A percentile compares a stretch with the other conserved stretches of the same genome.
Conservation (phyloP, 768 basidiomycete species). For the Lepiota brunneoincarnata region DNA sequence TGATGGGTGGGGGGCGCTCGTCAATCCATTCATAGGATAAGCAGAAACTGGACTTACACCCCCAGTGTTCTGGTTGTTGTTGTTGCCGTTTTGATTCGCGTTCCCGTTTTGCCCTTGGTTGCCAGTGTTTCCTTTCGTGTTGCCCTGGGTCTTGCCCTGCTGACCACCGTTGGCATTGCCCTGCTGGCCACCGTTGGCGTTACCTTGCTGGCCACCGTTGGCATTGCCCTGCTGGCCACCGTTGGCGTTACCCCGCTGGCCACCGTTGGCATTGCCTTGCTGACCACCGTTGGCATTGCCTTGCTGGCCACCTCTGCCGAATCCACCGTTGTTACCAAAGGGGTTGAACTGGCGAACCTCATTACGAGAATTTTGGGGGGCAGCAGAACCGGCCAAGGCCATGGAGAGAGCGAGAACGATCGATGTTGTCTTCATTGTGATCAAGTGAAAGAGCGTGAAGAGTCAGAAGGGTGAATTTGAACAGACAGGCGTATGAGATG, state of each 20-base stretch:
- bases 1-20: background rate
- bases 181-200: background rate
- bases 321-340: constrained; percentile 2
- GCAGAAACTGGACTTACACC: constrained; percentile 4
- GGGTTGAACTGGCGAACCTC: constrained; percentile 1
- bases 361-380: constrained; percentile 13
- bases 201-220: constrained; percentile 9
- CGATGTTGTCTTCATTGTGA: constrained; percentile 30
- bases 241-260: constrained; percentile 10
- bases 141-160: constrained; percentile 9
- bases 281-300: constrained; percentile 3
- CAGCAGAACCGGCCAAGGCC: constrained; percentile 23
- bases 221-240: background rate
- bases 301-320: constrained; percentile 12
- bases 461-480: constrained; percentile 20
- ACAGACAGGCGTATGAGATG: constrained; percentile 14
- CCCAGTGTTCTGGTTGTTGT: constrained; percentile 11
- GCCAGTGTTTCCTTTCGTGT: constrained; percentile 1
- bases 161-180: constrained; percentile 7
- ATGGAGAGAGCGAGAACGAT: constrained; percentile 26
- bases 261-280: constrained; percentile 12
- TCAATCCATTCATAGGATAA: background rate
- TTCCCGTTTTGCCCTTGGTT: constrained; percentile 6
- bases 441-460: constrained; percentile 14
- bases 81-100: too few species aligned